These are phyloP conservation scores for Mayamaea pseudoterrestris DNA, from an alignment of 108 stramenopile genomes.

Conservation along the genomic window DNA sequence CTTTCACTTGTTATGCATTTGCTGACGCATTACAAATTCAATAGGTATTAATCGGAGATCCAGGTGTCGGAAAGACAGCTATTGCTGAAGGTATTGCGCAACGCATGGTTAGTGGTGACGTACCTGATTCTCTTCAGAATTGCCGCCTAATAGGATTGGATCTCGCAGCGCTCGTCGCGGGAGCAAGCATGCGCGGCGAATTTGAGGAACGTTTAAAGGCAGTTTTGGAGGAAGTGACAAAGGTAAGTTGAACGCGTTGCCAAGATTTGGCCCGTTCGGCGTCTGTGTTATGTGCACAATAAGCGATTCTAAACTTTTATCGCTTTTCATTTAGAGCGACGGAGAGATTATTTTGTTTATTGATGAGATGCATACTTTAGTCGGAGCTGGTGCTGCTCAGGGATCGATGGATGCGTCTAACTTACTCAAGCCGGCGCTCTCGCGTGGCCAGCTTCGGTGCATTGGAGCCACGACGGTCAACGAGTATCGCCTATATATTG, in stretches of 20 bases:
- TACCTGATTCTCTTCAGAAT: constrained; percentile 67
- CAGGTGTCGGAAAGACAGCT: constrained; percentile 91
- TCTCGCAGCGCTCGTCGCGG: constrained; percentile 95
- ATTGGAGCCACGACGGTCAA: constrained; percentile 97
- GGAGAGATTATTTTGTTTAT: constrained; percentile 96
- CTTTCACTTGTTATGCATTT: not conserved
- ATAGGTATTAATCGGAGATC: constrained; percentile 95
- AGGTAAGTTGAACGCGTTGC: no score
- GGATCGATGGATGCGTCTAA: constrained; percentile 98
- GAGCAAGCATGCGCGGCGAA: constrained; percentile 97
- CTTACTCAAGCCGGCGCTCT: constrained; percentile 94
- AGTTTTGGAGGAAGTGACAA: constrained; percentile 95
- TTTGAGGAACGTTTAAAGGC: constrained; percentile 99
- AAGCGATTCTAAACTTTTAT: no score
- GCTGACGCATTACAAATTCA: no score
- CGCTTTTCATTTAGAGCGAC: constrained; percentile 81
- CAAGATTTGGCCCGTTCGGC: no score
- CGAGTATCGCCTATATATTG: constrained; percentile 95
- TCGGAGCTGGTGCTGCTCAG: constrained; percentile 88
- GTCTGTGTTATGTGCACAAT: no score
- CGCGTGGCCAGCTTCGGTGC: constrained; percentile 92
- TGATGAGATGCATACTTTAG: constrained; percentile 98
- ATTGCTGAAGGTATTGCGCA: constrained; percentile 92
- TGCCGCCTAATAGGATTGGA: constrained; percentile 90
- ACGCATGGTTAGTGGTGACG: constrained; percentile 80